phyloP scores from a whole-genome alignment of 352 stramenopile genomes.

The Pythium insidiosum region DNA sequence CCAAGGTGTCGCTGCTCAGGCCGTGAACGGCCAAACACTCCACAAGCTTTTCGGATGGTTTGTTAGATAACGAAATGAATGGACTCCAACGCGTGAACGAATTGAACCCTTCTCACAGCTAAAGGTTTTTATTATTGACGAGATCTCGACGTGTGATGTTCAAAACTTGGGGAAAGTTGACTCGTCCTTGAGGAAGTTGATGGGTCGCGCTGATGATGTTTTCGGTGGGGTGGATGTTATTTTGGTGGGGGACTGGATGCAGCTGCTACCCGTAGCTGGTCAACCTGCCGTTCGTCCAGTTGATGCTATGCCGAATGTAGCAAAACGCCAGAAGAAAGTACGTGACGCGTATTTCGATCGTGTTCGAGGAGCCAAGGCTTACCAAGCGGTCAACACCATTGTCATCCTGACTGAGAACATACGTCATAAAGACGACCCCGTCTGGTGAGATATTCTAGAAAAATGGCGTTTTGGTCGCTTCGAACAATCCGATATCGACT shows the following conservation, averaged over 20 bases:
- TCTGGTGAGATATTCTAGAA: slow-evolving; percentile 1
- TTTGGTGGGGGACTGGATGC: slow-evolving; percentile 20
- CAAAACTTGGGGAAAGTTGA: slow-evolving; percentile 6
- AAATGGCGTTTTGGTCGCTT: slow-evolving; percentile 1
- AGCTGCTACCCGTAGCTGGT: slow-evolving; percentile 16
- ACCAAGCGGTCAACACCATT: neutral
- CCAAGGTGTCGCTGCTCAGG: neutral
- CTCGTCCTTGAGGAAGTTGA: neutral
- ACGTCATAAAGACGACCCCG: slow-evolving; percentile 1
- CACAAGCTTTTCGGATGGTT: slow-evolving; percentile 14
- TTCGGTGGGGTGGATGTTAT: slow-evolving; percentile 16
- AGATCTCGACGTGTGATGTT: slow-evolving; percentile 11
- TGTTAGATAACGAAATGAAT: slow-evolving; percentile 1
- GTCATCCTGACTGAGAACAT: slow-evolving; percentile 8
- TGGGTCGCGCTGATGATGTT: neutral
- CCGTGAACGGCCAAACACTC: neutral
- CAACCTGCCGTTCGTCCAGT: too few species aligned
- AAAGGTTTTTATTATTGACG: slow-evolving; percentile 12
- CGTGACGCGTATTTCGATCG: neutral
- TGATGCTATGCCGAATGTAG: too few species aligned
- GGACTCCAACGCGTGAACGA: slow-evolving; percentile 3
- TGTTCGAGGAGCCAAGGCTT: neutral
- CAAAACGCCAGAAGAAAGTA: neutral
- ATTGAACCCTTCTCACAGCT: slow-evolving; percentile 5
- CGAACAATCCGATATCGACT: neutral